Base-by-base conservation (phyloP, 257 asterid species). In the Nicotiana noctiflora region DNA sequence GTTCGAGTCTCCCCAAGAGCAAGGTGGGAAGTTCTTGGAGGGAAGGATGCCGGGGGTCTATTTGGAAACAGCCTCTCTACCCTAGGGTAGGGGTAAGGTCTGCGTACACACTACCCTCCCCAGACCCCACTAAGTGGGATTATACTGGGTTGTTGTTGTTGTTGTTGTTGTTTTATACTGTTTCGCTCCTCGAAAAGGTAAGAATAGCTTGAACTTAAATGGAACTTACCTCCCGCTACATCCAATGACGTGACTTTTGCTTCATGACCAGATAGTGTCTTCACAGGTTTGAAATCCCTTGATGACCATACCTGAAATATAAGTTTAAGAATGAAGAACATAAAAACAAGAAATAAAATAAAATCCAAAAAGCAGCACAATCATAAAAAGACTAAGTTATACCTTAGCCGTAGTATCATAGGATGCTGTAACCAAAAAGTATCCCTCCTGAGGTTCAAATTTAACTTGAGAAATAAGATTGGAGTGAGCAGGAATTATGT, bases 331-430 rank as follows among this genome's bases (percentile, higher is more conserved):
- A 70, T 82, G 55, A 18, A 60, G 21, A 68, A 21, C 8, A 67
- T 17, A 46, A 72, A 21, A 0, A 72, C 40, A 72, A 72, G 78
- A 40, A 72, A 72, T 17, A 17, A 72, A 23, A 44, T 19, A 1
- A 49, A 11, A 72, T 49, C 25, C 61, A 14, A 31, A 5, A 66
- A 12, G 64, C 25, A 15, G 46, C 12, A 79, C 2, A 72, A 49
- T 46, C 78, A 72, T 72, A 56, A 72, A 1, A 62, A 21, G 78
- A 72, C 5, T 72, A 72, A 46, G 56, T 13, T 63, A 82, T 79
- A 91, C 99, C 99, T 94, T 96, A 55, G 97, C 96, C 14, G 98
- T 90, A 88, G 80, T 90, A 84, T 92, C 98, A 83, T 92, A 94
- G 70, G 99, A 96, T 83, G 94, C 93, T 14, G 98, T 94, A 70